These are phyloP conservation scores for Plasmodium adleri DNA, from an alignment of 169 alveolate genomes.

Conservation along the genomic window DNA sequence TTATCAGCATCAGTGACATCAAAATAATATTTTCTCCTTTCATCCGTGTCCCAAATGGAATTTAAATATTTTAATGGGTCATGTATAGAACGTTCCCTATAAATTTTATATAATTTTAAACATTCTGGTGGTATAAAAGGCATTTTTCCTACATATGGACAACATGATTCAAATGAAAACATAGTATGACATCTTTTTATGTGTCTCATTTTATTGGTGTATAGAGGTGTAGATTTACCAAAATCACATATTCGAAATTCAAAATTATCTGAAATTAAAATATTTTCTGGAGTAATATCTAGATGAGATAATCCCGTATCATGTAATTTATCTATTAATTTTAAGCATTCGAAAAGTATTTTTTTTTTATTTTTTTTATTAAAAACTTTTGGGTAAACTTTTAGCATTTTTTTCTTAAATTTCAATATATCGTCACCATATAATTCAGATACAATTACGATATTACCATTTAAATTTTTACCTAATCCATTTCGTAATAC, in stretches of 20 bases:
- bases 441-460: slow-evolving; percentile 80
- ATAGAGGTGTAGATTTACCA: slow-evolving; percentile 85
- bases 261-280: slow-evolving; percentile 78
- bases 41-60: slow-evolving; percentile 22
- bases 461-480: slow-evolving; percentile 77
- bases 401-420: slow-evolving; percentile 76
- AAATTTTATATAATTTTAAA: slow-evolving; percentile 80
- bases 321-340: slow-evolving; percentile 79
- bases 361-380: too few species aligned
- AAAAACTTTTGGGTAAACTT: not conserved
- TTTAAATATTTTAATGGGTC: slow-evolving; percentile 16
- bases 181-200: slow-evolving; percentile 68
- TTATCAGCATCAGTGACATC: slow-evolving; percentile 85
- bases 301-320: slow-evolving; percentile 84
- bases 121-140: slow-evolving; percentile 90
- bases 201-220: slow-evolving; percentile 77
- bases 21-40: slow-evolving; percentile 80
- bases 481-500: slow-evolving; percentile 18
- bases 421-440: slow-evolving; percentile 82
- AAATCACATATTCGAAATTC: slow-evolving; percentile 85
- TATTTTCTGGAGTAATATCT: slow-evolving; percentile 87
- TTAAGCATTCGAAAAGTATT: slow-evolving; percentile 73
- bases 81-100: slow-evolving; percentile 47
- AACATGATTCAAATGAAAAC: slow-evolving; percentile 82
- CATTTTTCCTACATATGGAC: slow-evolving; percentile 87